Base-by-base conservation (phyloP, 78 protist species). In the Guillardia theta region DNA sequence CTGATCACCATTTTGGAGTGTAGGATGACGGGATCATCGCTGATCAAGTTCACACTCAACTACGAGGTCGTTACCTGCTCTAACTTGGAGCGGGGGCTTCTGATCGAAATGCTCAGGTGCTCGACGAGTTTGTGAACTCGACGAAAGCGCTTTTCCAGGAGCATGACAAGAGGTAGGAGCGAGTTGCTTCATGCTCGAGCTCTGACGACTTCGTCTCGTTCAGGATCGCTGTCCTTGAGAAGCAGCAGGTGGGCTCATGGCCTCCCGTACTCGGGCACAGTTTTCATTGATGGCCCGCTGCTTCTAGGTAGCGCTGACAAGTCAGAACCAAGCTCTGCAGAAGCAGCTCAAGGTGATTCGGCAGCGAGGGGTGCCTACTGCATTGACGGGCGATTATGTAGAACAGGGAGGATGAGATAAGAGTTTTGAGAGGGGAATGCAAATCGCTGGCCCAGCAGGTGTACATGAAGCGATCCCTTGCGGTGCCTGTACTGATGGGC, bases 371-470 rank as follows among this genome's bases (percentile, higher is more conserved):
- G 70, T 58, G 6, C 70, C 2, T 9, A 1, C 70, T 58, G 70
- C 21, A 50, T 58, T 9, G 39, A 58, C 6, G 2, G 2, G 6
- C 4, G 46, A 70, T 1, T 24, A 4, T 22, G 36, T 12, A 24
- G 83, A 24, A 70, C 10, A 36, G 83, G 15, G 83, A 70, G 41
- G 83, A 70, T 36, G 83, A 70, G 41, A 70, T 70, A 36, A 36
- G 83, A 15, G 83, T 24, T 36, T 43, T 70, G 22, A 24, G 83
- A 3, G 22, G 41, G 15, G 83, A 70, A 6, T 24, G 33, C 45
- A 70, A 70, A 6, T 43, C n/a, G 83, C 83, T 70, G 83, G 83
- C 83, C 18, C 62, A n/a, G n/a, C n/a, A n/a, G n/a, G n/a, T n/a
- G n/a, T n/a, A n/a, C n/a, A n/a, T n/a, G n/a, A n/a, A n/a, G n/a